Evolutionary conservation across 176 grass and related monocot genomes (phyloP), one percentile per base, ranked within the genome.

Genomic region (Guadua angustifolia): DNA sequence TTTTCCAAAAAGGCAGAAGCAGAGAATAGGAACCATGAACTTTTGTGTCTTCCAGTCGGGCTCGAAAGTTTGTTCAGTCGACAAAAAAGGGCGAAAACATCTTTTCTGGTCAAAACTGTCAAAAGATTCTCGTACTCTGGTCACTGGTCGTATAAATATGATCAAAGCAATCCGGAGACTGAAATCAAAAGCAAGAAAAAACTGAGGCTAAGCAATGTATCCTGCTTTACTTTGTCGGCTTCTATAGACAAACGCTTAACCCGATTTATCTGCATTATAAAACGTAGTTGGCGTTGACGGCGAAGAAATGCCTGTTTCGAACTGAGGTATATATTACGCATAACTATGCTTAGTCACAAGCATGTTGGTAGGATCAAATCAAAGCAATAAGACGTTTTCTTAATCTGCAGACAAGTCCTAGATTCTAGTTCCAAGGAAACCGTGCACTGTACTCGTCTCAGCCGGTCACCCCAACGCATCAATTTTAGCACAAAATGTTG

Each of bases 1-100:
- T 86, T 80, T 78, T 56, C 19, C 19, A 9, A n/a, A 56, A 56
- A 56, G 53, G 53, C 19, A 9, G n/a, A 56, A n/a, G 18, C n/a
- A 19, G 6, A 56, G 7, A 56, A 56, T 1, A n/a, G 53, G 53
- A 7, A 5, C 19, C 19, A n/a, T 7, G 2, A n/a, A 21, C 19
- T 5, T 44, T 71, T 47, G 13, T 18, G 66, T 64, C 56, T 14
- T 43, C 42, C n/a, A 22, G 66, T 5, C 50, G 17, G 17, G 50
- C 17, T 53, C 50, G 17, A 7, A 53, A 53, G 50, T 53, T 7
- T 53, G 50, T 53, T 53, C 50, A 53, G 50, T 52, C 21, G 66
- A 40, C 55, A 58, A 4, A n/a, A 50, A 21, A 22, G 9, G 9
- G 9, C 0, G 9, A 57, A n/a, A 10, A 58, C 21, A 35, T 7